These are phyloP conservation scores for Auriscalpium microsporum DNA, from an alignment of 768 basidiomycete genomes.

Conservation along the genomic window DNA sequence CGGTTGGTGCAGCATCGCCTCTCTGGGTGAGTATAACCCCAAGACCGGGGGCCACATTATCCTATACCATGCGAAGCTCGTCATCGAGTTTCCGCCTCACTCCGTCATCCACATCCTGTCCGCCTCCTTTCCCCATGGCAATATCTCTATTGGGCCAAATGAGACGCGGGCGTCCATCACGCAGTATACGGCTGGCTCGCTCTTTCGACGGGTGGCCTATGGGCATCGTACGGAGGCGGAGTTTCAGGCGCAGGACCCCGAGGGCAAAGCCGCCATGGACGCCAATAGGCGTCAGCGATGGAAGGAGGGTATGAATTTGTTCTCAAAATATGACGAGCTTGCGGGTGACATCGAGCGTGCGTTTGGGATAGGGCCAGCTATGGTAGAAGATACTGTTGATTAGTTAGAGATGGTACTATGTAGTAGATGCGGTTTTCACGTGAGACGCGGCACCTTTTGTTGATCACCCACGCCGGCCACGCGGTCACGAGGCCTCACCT, in stretches of 20 bases:
- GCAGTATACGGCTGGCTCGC: neutral
- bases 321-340: neutral
- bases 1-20: neutral
- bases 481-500: too few species aligned
- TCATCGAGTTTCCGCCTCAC: neutral
- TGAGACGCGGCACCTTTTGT: too few species aligned
- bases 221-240: neutral
- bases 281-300: neutral
- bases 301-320: neutral
- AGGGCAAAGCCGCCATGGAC: neutral
- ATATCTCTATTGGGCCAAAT: neutral
- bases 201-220: neutral
- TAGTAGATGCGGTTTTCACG: too few species aligned
- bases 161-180: neutral
- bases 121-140: neutral
- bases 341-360: neutral
- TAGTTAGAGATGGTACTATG: too few species aligned
- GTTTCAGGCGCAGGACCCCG: neutral
- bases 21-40: neutral
- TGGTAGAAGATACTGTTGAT: too few species aligned
- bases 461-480: too few species aligned
- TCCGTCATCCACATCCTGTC: neutral
- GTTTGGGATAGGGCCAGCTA: neutral
- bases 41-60: neutral
- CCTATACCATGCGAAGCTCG: neutral